Base-by-base conservation (phyloP, 2,329 filamentous ascomycete species). In the Alternaria panax region DNA sequence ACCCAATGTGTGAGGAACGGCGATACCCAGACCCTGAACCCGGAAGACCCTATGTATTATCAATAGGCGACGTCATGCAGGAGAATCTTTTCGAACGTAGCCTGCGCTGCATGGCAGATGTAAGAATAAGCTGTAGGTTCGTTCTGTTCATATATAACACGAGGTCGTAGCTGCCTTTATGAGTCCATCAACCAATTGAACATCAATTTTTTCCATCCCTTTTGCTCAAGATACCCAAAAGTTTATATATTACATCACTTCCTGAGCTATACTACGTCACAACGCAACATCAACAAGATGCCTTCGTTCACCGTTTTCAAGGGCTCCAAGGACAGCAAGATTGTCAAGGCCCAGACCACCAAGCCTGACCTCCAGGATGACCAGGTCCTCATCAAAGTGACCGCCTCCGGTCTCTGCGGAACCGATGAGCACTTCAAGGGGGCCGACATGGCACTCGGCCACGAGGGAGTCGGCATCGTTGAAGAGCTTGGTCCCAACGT, bases 391-490 rank as follows among this genome's bases (percentile, higher is more conserved):
- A 73, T 91, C 70, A 84, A 83, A 55, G 80, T 91, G 62, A 90
- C 88, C 16, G 86, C 88, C 58, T 89, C 87, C 2, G 89, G 89
- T 28, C 80, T 91, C 51, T 91, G 89, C 74, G 87, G 86, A 50
- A 91, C 89, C 4, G 84, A 82, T 67, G 74, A 79, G 58, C 80
- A 82, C 74, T 81, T 79, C 74, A 74, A 75, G 54, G 62, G 69
- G 5, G 67, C 66, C 34, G 80, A 81, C 65, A 82, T 83, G 75
- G 81, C 57, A 3, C 79, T 86, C 27, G 85, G 85, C 45, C 85
- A 87, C 73, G 85, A 87, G 68, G 85, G 85, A 57, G 81, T 82
- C 30, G 85, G 85, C 48, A 67, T 84, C 7, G 78, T 87, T 51
- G 79, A 84, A 57, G 76, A 78, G 24, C 61, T 81, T 27, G 85